These are phyloP conservation scores for Euptelea pleiosperma DNA, from an alignment of 164 flowering plant genomes.

Conservation along the genomic window DNA sequence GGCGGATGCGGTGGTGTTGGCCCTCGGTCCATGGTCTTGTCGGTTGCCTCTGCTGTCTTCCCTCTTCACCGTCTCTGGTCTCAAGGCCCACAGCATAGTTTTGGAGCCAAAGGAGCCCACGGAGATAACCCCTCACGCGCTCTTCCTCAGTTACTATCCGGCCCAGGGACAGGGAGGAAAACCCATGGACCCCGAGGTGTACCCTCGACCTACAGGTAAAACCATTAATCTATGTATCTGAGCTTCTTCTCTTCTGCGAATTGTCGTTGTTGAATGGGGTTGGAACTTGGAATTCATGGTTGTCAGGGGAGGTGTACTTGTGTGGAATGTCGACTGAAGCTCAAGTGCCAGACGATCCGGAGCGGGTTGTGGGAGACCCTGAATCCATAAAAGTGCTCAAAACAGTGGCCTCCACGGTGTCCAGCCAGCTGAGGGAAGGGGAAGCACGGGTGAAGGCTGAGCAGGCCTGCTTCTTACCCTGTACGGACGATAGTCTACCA, in stretches of 20 bases:
- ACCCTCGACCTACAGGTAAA: slow-evolving; percentile 84
- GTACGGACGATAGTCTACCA: slow-evolving; percentile 67
- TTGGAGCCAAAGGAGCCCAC: slow-evolving; percentile 61
- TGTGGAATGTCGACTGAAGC: slow-evolving; percentile 78
- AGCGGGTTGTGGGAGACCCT: slow-evolving; percentile 42
- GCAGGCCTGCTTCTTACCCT: slow-evolving; percentile 90
- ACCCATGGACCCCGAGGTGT: slow-evolving; percentile 77
- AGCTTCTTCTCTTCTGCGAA: too few species aligned
- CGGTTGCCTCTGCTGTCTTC: slow-evolving; percentile 46
- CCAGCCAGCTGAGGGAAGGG: slow-evolving; percentile 66
- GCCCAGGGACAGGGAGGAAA: slow-evolving; percentile 46
- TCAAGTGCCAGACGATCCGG: slow-evolving; percentile 85
- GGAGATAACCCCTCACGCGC: slow-evolving; percentile 76
- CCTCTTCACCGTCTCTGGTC: slow-evolving; percentile 61
- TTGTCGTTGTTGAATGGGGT: background rate
- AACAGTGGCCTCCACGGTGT: slow-evolving; percentile 66
- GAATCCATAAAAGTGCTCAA: slow-evolving; percentile 65
- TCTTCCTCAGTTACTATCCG: slow-evolving; percentile 58
- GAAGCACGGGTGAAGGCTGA: slow-evolving; percentile 70
- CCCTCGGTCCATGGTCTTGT: slow-evolving; percentile 87
- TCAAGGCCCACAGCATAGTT: slow-evolving; percentile 85
- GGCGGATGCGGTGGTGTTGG: slow-evolving; percentile 73
- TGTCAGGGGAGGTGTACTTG: slow-evolving; percentile 80
- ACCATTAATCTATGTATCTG: too few species aligned
- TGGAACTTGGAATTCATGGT: too few species aligned